Evolutionary conservation across 2,329 filamentous ascomycete genomes (phyloP), one percentile per base, ranked within the genome.

Genomic region (Fusarium subtropicale): DNA sequence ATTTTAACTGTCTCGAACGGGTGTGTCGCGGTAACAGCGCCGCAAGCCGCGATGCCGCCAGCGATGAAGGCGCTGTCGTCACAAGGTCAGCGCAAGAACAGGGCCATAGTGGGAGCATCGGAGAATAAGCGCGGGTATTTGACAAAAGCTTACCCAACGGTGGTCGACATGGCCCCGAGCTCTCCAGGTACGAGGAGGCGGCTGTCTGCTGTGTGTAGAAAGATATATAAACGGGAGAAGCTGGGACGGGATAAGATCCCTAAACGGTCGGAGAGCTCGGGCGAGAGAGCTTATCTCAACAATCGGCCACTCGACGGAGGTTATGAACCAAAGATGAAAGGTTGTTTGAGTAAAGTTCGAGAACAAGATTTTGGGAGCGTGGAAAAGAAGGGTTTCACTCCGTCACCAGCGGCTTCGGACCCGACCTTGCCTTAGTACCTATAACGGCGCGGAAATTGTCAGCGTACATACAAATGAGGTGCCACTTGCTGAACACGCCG

Each of bases 1-100:
- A 98, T 98, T 88, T 99, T 99, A 79, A 99, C 94, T 15, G 95
- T 98, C 83, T 99, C 96, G 83, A 98, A 98, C 60, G 94, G 94
- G 81, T 99, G 96, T 52, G 96, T 98, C 71, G 97, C 94, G 41
- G 95, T 98, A 60, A 99, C 96, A 71, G 96, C 96, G 77, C 96
- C 96, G 82, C 95, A 98, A 71, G 96, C 96, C 78, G 96, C 96
- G 77, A 99, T 92, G 78, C 96, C 96, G 79, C 96, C 96, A 60
- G 96, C 95, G 76, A 98, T 89, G 85, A 99, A 99, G 66, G 94
- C 93, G 72, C 94, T 89, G 74, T 28, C 62, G 53, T 45, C 11
- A 20, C 16, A 31, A 42, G 39, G 54, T 74, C 51, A 68, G 63
- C 54, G 42, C 28, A 39, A 22, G 46, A 28, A 45, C 36, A 20